Evolutionary conservation across 768 basidiomycete genomes (phyloP), one percentile per base, ranked within the genome.

Genomic region (Daedalea quercina): DNA sequence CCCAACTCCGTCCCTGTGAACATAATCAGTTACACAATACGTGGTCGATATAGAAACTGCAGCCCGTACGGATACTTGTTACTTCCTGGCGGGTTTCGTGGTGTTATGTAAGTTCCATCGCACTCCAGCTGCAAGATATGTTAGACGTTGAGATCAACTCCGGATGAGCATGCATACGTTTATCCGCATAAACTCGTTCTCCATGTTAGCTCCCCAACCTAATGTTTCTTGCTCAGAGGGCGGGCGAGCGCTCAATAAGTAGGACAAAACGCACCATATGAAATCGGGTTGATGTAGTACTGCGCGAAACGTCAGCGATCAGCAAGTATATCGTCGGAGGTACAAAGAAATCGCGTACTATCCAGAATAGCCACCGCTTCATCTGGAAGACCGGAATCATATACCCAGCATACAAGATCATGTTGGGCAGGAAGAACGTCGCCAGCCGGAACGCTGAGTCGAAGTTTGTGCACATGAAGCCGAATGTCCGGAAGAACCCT

Each of bases 331-430:
- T 15, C 13, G 37, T 4, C 4, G 19, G 17, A 17, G 67, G 35
- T 40, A 17, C n/a, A n/a, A n/a, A n/a, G n/a, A n/a, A 44, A 20
- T 31, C 31, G 26, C 3, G 57, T 59, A 85, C 84, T 26, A 91
- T 84, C 90, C 90, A 93, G 72, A 89, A 90, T 9, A 93, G 64
- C 86, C 86, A 91, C 41, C 82, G 72, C 64, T 89, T 86, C 85
- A 89, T 87, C 55, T 76, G 72, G 57, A 74, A 73, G 7, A 79
- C 76, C 0, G 84, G 84, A 54, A 89, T 79, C 48, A 82, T 77
- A 63, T 86, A 86, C 3, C 87, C 87, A 19, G 78, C 73, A 62
- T 87, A 92, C 58, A 82, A 72, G 50, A 90, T 71, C 63, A 92
- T 80, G 64, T 85, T 85, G 3, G 89, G 84, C 53, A 90, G 75